Conservation (phyloP, 2,329 filamentous ascomycete genomes). For the Cryphonectria naterciae region DNA sequence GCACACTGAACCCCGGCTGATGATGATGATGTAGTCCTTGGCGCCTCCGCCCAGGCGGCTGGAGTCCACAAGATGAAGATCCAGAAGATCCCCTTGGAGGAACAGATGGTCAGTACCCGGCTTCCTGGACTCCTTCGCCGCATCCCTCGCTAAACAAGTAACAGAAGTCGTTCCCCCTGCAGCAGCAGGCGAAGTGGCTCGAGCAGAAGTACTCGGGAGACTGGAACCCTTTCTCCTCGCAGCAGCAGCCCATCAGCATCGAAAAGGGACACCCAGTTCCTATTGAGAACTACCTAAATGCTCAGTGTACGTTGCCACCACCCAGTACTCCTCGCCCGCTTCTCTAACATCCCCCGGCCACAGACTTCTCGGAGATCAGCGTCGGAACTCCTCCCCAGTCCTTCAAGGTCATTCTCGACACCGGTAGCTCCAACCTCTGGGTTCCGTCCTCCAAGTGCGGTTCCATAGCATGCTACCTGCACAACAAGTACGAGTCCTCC, state of each 20-base stretch:
- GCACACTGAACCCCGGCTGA: slow-evolving; percentile 26
- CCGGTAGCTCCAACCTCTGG: slow-evolving; percentile 98
- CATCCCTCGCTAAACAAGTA: slow-evolving; percentile 23
- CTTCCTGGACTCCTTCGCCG: background rate
- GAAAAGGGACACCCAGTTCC: slow-evolving; percentile 75
- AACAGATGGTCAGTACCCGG: slow-evolving; percentile 77
- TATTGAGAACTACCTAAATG: slow-evolving; percentile 97
- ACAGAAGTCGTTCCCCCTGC: slow-evolving; percentile 77
- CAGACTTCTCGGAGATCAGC: slow-evolving; percentile 96
- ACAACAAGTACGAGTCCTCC: slow-evolving; percentile 93
- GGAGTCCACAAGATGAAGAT: slow-evolving; percentile 96
- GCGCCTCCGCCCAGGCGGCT: slow-evolving; percentile 72
- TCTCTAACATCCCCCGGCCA: slow-evolving; percentile 8
- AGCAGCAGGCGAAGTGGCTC: slow-evolving; percentile 79
- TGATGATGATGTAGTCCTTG: slow-evolving; percentile 25
- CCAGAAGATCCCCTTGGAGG: slow-evolving; percentile 89
- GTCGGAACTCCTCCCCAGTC: slow-evolving; percentile 89
- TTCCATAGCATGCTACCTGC: slow-evolving; percentile 97
- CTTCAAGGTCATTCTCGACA: slow-evolving; percentile 99
- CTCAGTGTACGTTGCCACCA: slow-evolving; percentile 77
- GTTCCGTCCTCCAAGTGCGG: slow-evolving; percentile 88
- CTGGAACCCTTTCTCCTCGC: slow-evolving; percentile 27
- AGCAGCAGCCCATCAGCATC: slow-evolving; percentile 24
- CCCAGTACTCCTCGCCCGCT: background rate
- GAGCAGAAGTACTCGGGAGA: slow-evolving; percentile 94